phyloP scores from a whole-genome alignment of 2,329 filamentous ascomycete species.

The Paraphoma chrysanthemicola region DNA sequence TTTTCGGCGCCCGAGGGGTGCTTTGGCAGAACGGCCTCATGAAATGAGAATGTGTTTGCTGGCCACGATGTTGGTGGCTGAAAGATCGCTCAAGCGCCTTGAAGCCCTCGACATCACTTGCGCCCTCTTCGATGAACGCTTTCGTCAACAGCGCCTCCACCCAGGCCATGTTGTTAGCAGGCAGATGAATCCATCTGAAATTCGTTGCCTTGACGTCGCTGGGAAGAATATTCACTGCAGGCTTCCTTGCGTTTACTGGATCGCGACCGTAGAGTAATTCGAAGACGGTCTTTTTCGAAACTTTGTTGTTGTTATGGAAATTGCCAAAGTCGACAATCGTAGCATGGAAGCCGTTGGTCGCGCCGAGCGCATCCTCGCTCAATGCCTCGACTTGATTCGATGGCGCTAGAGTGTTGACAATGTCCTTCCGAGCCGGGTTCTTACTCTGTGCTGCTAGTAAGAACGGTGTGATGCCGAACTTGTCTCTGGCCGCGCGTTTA shows the following conservation, averaged over 20 bases:
- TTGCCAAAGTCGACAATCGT: conserved; percentile 50
- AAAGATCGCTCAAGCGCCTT: conserved; percentile 68
- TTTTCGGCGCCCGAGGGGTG: conserved; percentile 44
- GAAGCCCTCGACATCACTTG: conserved; percentile 68
- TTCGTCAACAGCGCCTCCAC: conserved; percentile 69
- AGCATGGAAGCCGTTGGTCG: conserved; percentile 47
- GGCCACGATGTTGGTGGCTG: conserved; percentile 67
- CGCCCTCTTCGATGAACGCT: conserved; percentile 68
- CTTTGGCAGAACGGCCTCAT: conserved; percentile 67
- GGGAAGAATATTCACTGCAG: conserved; percentile 46
- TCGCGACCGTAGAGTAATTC: conserved; percentile 47
- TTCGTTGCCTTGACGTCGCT: conserved; percentile 50
- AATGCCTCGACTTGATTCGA: conserved; percentile 48
- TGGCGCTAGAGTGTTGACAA: conserved; percentile 51
- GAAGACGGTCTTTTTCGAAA: conserved; percentile 39
- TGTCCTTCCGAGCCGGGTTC: conserved; percentile 41
- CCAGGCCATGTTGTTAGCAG: conserved; percentile 64
- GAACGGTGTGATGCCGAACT: conserved; percentile 54
- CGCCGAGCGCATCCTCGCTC: conserved; percentile 42
- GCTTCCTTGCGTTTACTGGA: conserved; percentile 40
- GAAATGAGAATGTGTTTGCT: conserved; percentile 65
- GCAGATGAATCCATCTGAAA: conserved; percentile 56
- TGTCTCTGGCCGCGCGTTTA: conserved; percentile 49
- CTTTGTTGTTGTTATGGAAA: conserved; percentile 45
- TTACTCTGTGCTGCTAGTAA: conserved; percentile 51